Base-by-base conservation (phyloP, 2,329 filamentous ascomycete species). In the Allantophomopsis lycopodina region DNA sequence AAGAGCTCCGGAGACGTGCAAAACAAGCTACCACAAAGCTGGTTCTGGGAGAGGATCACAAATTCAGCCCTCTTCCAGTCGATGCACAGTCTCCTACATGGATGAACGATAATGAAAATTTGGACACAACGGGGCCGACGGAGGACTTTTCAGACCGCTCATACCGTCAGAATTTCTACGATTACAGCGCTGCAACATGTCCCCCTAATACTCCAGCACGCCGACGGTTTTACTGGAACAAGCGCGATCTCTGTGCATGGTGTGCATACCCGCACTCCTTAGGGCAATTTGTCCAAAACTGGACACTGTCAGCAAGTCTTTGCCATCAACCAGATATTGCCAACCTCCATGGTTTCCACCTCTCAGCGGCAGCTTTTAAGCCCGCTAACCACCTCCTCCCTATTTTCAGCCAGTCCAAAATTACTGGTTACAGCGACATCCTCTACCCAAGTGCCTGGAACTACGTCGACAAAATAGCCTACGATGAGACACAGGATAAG, bases 331-430 rank as follows among this genome's bases (percentile, higher is more conserved):
- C 70, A 38, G 50, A 65, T 49, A 42, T 73, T 16, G 57, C 63
- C 2, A 60, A 69, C 32, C 55, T 71, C 4, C 66, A 73, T 43
- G 70, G 71, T 2, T 66, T 73, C 46, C 53, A 74, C 21, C 54
- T 61, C 38, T 65, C 66, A 2, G 64, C 68, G 7, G 59, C 60
- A 4, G 58, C 59, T 20, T 57, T 65, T 40, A 53, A 58, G 12
- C 59, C 60, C 17, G 64, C 65, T 11, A 61, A 61, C 30, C 60
- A 60, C 14, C 57, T 74, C 7, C 57, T 71, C 15, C 72, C 71
- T 2, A 60, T 76, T 18, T 75, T 76, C 50, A 66, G 69, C 44
- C 69, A 73, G 47, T 69, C 64, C 43, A 72, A 70, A 37, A 59
- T 68, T 17, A 64, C 63, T 35, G 65, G 68, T 33, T 74, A 73